Evolutionary conservation across 805 yeast genomes (phyloP), one percentile per base, ranked within the genome.

Genomic region (Lipomyces sp.): DNA sequence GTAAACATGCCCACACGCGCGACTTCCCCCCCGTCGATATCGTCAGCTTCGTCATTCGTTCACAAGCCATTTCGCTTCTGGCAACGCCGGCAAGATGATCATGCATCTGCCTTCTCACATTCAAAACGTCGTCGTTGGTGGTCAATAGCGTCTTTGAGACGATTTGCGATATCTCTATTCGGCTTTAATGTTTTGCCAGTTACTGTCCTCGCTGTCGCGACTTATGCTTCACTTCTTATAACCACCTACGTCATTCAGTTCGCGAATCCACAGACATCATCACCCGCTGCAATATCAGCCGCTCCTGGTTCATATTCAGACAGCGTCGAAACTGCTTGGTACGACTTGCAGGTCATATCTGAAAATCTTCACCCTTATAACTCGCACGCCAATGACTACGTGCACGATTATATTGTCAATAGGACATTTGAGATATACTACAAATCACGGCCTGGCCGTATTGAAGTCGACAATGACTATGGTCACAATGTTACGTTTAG

Each of bases 321-420:
- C 3, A 51, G 51, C 8, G 70, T 68, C 54, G 71, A 68, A 57
- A 48, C 42, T 10, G 81, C 90, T 2, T 93, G 97, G 97, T 68
- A 77, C 1, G 90, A 88, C 73, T 80, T 93, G 59, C 96, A 92
- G 75, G 75, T 78, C 2, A 87, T 93, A 10, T 89, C 95, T 0
- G 73, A 78, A 39, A 75, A 81, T 34, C 87, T 86, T 62, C 98
- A 93, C 77, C 92, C 97, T 0, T 93, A 89, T 77, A 85, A 86
- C 32, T 88, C 97, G 0, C 85, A 80, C 65, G 90, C 87, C 13
- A 92, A 91, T 77, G 94, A 89, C 76, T 80, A 80, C 37, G 92
- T 92, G 13, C 94, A 89, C 76, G 88, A 86, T 70, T 90, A 87
- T 73, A 75, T 93, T 53, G 68, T 81, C 33, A 68, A 76, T 4